phyloP scores from a whole-genome alignment of 2,329 filamentous ascomycete genomes.

The Pseudopithomyces maydicus region DNA sequence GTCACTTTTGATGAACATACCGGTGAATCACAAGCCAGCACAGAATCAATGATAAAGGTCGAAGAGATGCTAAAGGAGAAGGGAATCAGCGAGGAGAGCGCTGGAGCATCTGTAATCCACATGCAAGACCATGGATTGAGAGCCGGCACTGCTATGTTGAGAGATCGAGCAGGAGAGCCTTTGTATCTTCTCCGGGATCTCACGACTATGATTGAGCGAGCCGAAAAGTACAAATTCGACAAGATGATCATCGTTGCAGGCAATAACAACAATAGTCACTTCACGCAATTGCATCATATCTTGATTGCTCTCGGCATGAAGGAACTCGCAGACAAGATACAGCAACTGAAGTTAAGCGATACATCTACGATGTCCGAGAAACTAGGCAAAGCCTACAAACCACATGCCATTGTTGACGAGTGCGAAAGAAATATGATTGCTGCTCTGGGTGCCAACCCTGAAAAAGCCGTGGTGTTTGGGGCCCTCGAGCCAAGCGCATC shows the following conservation, averaged over 20 bases:
- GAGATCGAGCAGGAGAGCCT: slow-evolving; percentile 75
- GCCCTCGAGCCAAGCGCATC: slow-evolving; percentile 15
- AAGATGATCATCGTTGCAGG: slow-evolving; percentile 83
- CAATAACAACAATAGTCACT: slow-evolving; percentile 72
- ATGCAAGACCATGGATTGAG: slow-evolving; percentile 73
- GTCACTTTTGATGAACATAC: slow-evolving; percentile 74
- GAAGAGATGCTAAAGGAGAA: slow-evolving; percentile 67
- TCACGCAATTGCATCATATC: slow-evolving; percentile 78
- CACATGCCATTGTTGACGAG: slow-evolving; percentile 69
- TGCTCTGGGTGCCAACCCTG: slow-evolving; percentile 20
- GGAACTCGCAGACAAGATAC: slow-evolving; percentile 69
- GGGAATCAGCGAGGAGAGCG: slow-evolving; percentile 69
- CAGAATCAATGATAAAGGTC: slow-evolving; percentile 68
- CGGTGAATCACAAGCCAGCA: slow-evolving; percentile 74
- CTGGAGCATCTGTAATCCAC: slow-evolving; percentile 75
- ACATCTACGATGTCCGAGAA: slow-evolving; percentile 53
- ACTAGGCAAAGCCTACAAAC: slow-evolving; percentile 67
- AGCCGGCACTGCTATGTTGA: slow-evolving; percentile 72
- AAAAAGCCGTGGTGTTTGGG: slow-evolving; percentile 26
- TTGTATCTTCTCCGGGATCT: slow-evolving; percentile 81
- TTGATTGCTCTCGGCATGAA: slow-evolving; percentile 72
- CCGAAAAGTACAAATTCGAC: slow-evolving; percentile 68
- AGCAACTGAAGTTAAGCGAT: slow-evolving; percentile 78
- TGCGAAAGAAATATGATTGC: slow-evolving; percentile 25
- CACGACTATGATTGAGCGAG: slow-evolving; percentile 71